These are phyloP conservation scores for Obba rivulosa DNA, from an alignment of 768 basidiomycete genomes.

Conservation along the genomic window DNA sequence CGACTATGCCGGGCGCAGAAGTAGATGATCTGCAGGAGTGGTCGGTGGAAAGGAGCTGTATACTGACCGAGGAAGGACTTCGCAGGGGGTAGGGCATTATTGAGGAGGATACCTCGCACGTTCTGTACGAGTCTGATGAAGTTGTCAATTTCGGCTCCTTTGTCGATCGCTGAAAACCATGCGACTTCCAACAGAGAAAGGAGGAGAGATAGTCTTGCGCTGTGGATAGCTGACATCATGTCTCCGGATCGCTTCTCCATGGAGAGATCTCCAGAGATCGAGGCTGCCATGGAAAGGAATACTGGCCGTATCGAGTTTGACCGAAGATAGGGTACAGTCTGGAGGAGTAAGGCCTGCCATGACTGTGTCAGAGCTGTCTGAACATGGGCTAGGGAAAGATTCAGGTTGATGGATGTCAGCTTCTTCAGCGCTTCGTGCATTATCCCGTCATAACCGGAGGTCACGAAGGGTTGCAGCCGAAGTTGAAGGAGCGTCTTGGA, in stretches of 20 bases:
- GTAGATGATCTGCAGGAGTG: slow-evolving; percentile 74
- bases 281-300: slow-evolving; percentile 52
- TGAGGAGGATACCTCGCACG: slow-evolving; percentile 61
- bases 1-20: slow-evolving; percentile 67
- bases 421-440: slow-evolving; percentile 49
- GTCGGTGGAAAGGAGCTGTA: slow-evolving; percentile 70
- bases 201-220: slow-evolving; percentile 66
- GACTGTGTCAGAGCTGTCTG: slow-evolving; percentile 71
- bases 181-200: slow-evolving; percentile 74
- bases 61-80: slow-evolving; percentile 64
- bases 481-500: slow-evolving; percentile 52
- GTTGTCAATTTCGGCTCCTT: slow-evolving; percentile 45
- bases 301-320: slow-evolving; percentile 53
- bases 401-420: slow-evolving; percentile 75
- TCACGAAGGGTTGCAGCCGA: slow-evolving; percentile 49
- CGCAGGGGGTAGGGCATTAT: slow-evolving; percentile 68
- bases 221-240: slow-evolving; percentile 81
- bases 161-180: slow-evolving; percentile 63
- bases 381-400: slow-evolving; percentile 78
- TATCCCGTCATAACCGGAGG: slow-evolving; percentile 33
- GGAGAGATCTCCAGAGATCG: slow-evolving; percentile 62
- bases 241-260: slow-evolving; percentile 70
- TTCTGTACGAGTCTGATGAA: slow-evolving; percentile 61
- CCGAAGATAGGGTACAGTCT: slow-evolving; percentile 58
- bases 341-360: slow-evolving; percentile 70